Evolutionary conservation across 1,139 yeast species (phyloP), one percentile per base, ranked within the genome.

Genomic region (Arxiozyma bovina): DNA sequence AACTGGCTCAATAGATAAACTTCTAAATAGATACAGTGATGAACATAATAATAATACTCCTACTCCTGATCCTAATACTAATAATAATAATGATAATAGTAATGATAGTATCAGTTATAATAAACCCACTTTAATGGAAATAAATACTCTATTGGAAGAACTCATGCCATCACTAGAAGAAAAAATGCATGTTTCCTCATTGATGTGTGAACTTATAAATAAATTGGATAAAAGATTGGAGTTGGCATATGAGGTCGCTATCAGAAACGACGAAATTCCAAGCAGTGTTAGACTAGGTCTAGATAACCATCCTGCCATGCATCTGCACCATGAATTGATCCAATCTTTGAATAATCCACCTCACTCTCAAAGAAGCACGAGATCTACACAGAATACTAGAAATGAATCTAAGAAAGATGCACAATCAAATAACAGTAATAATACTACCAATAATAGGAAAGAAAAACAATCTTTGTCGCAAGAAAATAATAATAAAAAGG

Each of bases 181-280:
- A 68, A 93, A 93, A 71, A 90, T 93, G 95, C 97, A 93, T 68
- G 97, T 93, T 43, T 94, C 98, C 3, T 85, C 93, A 1, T 86
- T 89, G 43, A 96, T 97, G 30, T 80, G 88, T 38, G 98, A 91
- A 63, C 79, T 85, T 23, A 78, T 90, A 52, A 74, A 77, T 45
- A 81, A 84, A 60, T 88, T 89, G 64, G 74, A 88, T 61, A 77
- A 75, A 53, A 76, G 97, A 50, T 78, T 93, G 60, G 87, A 91
- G 66, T 81, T 85, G 61, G 96, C 89, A 67, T 91, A 82, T 72
- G 82, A 85, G 53, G 78, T 89, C 45, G 79, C 91, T 42, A 74
- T 80, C 54, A 81, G 83, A 64, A 82, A 85, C 65, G 89, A 64
- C 25, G 95, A 80, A 77, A 86, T 72, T 77, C 98, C 74, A 56